Evolutionary conservation across 2,329 filamentous ascomycete genomes (phyloP).

Genomic region (Sporothrix brunneoviolacea): DNA sequence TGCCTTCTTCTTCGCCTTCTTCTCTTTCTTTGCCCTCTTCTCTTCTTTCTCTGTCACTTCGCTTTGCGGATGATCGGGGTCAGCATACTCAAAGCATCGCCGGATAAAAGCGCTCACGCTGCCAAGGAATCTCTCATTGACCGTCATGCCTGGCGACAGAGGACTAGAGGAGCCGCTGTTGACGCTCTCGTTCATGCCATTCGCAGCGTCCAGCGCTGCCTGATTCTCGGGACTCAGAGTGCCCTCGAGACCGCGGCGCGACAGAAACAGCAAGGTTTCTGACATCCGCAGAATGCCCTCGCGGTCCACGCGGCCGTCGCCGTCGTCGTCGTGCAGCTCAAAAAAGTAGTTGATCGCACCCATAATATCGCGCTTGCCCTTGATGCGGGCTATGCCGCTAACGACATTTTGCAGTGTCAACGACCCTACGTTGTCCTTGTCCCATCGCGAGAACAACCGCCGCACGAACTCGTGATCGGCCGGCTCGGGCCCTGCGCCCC

Average conservation of each 20-base stretch:
- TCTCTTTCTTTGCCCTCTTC: background rate
- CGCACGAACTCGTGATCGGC: slow-evolving; percentile 93
- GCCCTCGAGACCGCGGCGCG: slow-evolving; percentile 76
- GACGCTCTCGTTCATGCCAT: slow-evolving; percentile 7
- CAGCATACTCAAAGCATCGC: slow-evolving; percentile 95
- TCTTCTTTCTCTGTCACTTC: slow-evolving; percentile 30
- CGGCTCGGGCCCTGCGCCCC: slow-evolving; percentile 57
- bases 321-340: slow-evolving; percentile 89
- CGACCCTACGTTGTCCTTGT: slow-evolving; percentile 67
- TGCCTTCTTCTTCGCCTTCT: slow-evolving; percentile 1
- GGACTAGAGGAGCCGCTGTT: slow-evolving; percentile 32
- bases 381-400: slow-evolving; percentile 80
- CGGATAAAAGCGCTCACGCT: slow-evolving; percentile 95
- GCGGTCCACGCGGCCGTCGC: slow-evolving; percentile 84
- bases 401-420: slow-evolving; percentile 89
- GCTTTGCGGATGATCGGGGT: slow-evolving; percentile 72
- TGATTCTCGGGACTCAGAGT: slow-evolving; percentile 60
- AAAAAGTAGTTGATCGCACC: slow-evolving; percentile 97
- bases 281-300: slow-evolving; percentile 94
- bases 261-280: slow-evolving; percentile 87
- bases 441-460: slow-evolving; percentile 83
- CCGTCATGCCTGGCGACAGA: slow-evolving; percentile 44
- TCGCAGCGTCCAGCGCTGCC: slow-evolving; percentile 33
- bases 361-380: slow-evolving; percentile 94
- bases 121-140: slow-evolving; percentile 82